A percentile compares a stretch with the other conserved stretches of the same genome.
Evolutionary conservation across 257 asterid genomes (phyloP).

Genomic region (Phtheirospermum japonicum): DNA sequence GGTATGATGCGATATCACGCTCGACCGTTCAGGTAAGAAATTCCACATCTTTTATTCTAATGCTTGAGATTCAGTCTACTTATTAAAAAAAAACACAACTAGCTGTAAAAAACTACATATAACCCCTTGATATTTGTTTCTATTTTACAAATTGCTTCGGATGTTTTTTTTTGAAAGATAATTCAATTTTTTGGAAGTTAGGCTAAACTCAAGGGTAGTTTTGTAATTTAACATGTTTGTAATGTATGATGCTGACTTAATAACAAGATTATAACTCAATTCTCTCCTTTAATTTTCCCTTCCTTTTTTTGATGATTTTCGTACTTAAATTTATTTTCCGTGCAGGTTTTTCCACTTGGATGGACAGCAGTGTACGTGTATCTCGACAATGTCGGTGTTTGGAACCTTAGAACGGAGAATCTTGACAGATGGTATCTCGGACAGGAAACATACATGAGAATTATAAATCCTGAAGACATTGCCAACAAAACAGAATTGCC

Average conservation of each 20-base stretch:
- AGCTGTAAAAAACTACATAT: too few relatives aligned
- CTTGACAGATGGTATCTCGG: conserved; percentile 89
- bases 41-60: not conserved
- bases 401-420: conserved; percentile 81
- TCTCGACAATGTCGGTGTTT: conserved; percentile 74
- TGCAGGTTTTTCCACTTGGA: conserved; percentile 68
- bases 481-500: conserved; percentile 64
- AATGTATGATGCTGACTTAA: too few relatives aligned
- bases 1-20: conserved; percentile 86
- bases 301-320: not conserved
- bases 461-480: conserved; percentile 64
- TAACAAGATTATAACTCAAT: too few relatives aligned
- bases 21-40: conserved; percentile 65
- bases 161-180: too few relatives aligned
- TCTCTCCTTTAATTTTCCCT: too few relatives aligned
- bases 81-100: too few relatives aligned
- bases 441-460: conserved; percentile 75
- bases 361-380: conserved; percentile 76
- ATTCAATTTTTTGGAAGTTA: too few relatives aligned
- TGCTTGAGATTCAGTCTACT: too few relatives aligned
- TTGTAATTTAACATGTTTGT: too few relatives aligned
- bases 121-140: too few relatives aligned
- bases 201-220: too few relatives aligned
- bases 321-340: not conserved
- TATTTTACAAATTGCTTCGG: too few relatives aligned